These are phyloP conservation scores for Leptographium lundbergii DNA, from an alignment of 2,329 filamentous ascomycete species.

Conservation along the genomic window DNA sequence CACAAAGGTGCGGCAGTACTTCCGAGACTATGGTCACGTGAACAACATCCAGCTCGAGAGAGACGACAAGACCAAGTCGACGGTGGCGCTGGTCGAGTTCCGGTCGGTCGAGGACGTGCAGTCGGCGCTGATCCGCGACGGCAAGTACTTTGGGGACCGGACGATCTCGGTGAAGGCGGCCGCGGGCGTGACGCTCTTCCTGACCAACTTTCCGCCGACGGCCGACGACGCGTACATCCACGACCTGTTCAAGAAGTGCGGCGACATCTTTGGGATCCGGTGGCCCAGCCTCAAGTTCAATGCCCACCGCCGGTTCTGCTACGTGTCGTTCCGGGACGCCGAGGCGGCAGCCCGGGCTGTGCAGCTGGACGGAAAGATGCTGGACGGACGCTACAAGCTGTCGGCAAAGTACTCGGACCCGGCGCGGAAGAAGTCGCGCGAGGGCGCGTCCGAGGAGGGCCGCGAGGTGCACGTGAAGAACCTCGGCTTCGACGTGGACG, in stretches of 20 bases:
- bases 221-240: constrained; percentile 61
- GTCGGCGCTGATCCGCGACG: constrained; percentile 68
- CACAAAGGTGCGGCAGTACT: constrained; percentile 73
- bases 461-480: constrained; percentile 73
- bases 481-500: constrained; percentile 46
- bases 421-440: constrained; percentile 59
- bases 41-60: constrained; percentile 59
- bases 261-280: constrained; percentile 72
- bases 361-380: constrained; percentile 54
- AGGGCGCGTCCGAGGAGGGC: constrained; percentile 72
- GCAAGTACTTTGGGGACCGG: constrained; percentile 63
- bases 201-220: constrained; percentile 77
- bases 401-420: constrained; percentile 79
- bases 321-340: constrained; percentile 70
- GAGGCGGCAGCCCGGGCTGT: constrained; percentile 60
- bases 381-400: constrained; percentile 58
- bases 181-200: constrained; percentile 68
- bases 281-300: constrained; percentile 89
- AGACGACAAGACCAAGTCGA: constrained; percentile 45
- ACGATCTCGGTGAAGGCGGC: constrained; percentile 65
- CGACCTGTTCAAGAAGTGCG: constrained; percentile 58
- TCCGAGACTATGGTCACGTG: constrained; percentile 78
- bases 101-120: constrained; percentile 66
- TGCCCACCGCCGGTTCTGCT: constrained; percentile 83
- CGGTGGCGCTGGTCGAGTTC: constrained; percentile 76